A percentile compares a stretch with the other conserved stretches of the same genome.
These are phyloP conservation scores for Chaetomium sp. DNA, from an alignment of 2,329 filamentous ascomycete genomes.

Conservation along the genomic window DNA sequence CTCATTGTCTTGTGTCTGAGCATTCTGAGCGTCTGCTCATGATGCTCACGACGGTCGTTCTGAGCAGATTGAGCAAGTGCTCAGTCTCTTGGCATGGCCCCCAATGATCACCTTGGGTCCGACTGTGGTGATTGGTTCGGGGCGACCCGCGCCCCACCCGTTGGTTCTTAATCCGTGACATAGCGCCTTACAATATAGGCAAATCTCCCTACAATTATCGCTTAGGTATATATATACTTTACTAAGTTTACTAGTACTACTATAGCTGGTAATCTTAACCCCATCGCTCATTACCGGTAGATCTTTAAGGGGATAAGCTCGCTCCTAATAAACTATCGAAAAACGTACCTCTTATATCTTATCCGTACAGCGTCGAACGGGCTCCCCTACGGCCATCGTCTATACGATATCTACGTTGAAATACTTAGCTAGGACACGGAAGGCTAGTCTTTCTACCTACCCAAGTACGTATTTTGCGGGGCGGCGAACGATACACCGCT, in stretches of 20 bases:
- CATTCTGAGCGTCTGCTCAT: too few species aligned
- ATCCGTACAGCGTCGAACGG: constrained; percentile 6
- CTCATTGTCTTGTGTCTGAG: too few species aligned
- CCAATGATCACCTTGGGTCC: too few species aligned
- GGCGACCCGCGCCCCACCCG: too few species aligned
- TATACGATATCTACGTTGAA: background rate
- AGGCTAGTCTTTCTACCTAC: constrained; percentile 7
- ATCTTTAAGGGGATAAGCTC: constrained; percentile 1
- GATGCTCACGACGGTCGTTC: too few species aligned
- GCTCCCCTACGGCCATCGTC: constrained; percentile 6
- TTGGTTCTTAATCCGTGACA: too few species aligned
- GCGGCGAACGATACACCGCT: constrained; percentile 9
- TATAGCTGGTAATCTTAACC: constrained; percentile 3
- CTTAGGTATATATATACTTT: background rate
- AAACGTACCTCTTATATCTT: constrained; percentile 8
- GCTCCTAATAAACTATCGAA: background rate
- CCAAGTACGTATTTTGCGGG: constrained; percentile 5
- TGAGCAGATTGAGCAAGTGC: too few species aligned
- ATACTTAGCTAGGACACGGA: constrained; percentile 1
- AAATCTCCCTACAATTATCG: background rate
- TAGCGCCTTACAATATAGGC: background rate
- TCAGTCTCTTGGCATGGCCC: too few species aligned
- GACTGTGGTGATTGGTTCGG: too few species aligned
- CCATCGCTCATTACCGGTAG: background rate
- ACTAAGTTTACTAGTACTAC: constrained; percentile 1